Evolutionary conservation across 768 basidiomycete species (phyloP), one percentile per base, ranked within the genome.

Genomic region (Boletus eberwhitei): DNA sequence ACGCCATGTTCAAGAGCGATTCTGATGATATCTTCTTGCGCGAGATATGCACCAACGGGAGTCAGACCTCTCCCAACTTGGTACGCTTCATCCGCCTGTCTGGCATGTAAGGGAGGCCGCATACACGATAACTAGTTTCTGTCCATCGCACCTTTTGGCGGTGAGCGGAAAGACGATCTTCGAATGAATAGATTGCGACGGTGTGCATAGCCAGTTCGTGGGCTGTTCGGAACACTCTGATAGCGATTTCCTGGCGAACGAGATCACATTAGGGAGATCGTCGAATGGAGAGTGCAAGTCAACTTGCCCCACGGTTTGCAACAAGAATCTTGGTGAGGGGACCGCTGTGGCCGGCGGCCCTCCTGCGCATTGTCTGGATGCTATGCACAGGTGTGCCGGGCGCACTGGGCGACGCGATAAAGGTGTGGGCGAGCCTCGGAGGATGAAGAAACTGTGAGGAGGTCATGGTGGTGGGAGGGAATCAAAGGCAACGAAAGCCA

Each of bases 191-290:
- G 77, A 99, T 98, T 36, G 97, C 97, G 52, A 98, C 97, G 45
- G 95, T 97, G 72, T 95, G 93, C 95, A 98, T 97, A 11, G 95
- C 97, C 56, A 99, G 81, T 69, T 99, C 97, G 77, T 99, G 97
- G 47, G 97, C 91, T 1, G 95, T 98, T 66, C 95, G 81, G 81
- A 99, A 98, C 39, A 99, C 94, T 67, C 97, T 90, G 64, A 99
- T 93, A 29, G 97, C 97, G 72, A 99, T 99, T 88, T 99, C 94
- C 92, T 93, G 67, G 36, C 14, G 58, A 50, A 48, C 59, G 48
- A 39, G 31, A 37, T 51, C 13, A 40, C 22, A 11, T 58, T 31
- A 55, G 42, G 14, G 36, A 54, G 42, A 53, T 29, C 34, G 32
- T 41, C 36, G 53, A 52, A 55, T 41, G 29, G 64, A 50, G 38